A percentile compares a stretch with the other conserved stretches of the same genome.
phyloP scores from a whole-genome alignment of 495 filamentous ascomycete genomes.

The Aspergillus ellipticus region DNA sequence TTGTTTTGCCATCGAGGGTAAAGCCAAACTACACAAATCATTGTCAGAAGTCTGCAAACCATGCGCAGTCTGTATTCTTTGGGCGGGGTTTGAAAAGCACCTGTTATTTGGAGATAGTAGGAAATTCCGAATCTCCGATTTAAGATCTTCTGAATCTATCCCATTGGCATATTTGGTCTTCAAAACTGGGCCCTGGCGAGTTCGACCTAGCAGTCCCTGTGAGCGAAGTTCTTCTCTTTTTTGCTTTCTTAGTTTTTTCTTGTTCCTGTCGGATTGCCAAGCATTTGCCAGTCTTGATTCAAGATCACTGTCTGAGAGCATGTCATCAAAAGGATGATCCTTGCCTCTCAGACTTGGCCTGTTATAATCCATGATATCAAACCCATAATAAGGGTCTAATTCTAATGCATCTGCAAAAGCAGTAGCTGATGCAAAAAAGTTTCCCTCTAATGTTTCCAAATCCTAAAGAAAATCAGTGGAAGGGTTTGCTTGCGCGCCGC shows the following conservation, averaged over 20 bases:
- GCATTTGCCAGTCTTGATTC: slow-evolving; percentile 54
- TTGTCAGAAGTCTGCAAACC: not conserved
- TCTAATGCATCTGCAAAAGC: slow-evolving; percentile 64
- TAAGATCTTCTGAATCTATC: slow-evolving; percentile 67
- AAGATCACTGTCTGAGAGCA: slow-evolving; percentile 73
- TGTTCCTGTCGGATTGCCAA: slow-evolving; percentile 74
- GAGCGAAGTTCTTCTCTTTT: slow-evolving; percentile 74
- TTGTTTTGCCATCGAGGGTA: slow-evolving; percentile 81
- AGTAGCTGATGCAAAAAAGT: slow-evolving; percentile 53
- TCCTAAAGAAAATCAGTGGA: slow-evolving; percentile 1
- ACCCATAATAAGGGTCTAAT: slow-evolving; percentile 60
- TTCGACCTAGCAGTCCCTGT: slow-evolving; percentile 73
- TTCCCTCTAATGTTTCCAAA: slow-evolving; percentile 8
- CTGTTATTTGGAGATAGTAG: slow-evolving; percentile 58
- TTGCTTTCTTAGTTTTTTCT: slow-evolving; percentile 76
- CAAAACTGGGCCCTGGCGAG: slow-evolving; percentile 58
- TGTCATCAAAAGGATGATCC: slow-evolving; percentile 41
- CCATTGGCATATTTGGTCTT: slow-evolving; percentile 69
- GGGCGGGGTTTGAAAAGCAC: slow-evolving; percentile 38
- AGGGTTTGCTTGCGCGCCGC: not conserved
- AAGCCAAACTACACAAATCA: slow-evolving; percentile 52
- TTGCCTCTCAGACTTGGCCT: slow-evolving; percentile 57
- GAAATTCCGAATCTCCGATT: slow-evolving; percentile 67
- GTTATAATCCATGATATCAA: slow-evolving; percentile 82
- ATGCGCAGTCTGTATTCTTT: not conserved